phyloP scores from a whole-genome alignment of 345 rosid genomes.

The Gossypium mustelinum region DNA sequence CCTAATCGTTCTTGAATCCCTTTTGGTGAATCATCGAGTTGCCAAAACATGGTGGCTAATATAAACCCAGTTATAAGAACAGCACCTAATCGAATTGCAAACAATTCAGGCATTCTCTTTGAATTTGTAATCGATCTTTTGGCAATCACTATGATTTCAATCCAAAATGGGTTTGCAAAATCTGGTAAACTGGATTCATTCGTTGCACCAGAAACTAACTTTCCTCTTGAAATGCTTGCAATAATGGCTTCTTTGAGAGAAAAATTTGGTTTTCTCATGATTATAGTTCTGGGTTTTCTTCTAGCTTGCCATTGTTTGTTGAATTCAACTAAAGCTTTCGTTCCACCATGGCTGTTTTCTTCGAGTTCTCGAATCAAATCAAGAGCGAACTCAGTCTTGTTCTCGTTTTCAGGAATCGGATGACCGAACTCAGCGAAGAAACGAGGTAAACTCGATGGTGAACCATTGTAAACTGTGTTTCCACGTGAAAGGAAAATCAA shows the following conservation, averaged over 20 bases:
- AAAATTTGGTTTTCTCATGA: constrained; percentile 20
- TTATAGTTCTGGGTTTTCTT: constrained; percentile 18
- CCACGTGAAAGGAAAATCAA: constrained; percentile 82
- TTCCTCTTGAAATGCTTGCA: constrained; percentile 74
- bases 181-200: constrained; percentile 41
- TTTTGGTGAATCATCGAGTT: constrained; percentile 74
- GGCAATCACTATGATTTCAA: constrained; percentile 69
- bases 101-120: constrained; percentile 72
- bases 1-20: constrained; percentile 86
- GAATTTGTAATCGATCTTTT: constrained; percentile 68
- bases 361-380: constrained; percentile 86
- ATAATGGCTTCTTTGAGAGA: constrained; percentile 77
- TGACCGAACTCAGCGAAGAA: constrained; percentile 73
- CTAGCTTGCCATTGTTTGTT: constrained; percentile 55
- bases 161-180: constrained; percentile 82
- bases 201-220: constrained; percentile 69
- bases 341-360: constrained; percentile 55
- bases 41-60: constrained; percentile 75
- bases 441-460: constrained; percentile 50
- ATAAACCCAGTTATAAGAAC: constrained; percentile 80
- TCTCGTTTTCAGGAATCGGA: constrained; percentile 84
- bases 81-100: constrained; percentile 71
- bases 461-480: constrained; percentile 63
- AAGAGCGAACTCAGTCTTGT: constrained; percentile 78
- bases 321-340: constrained; percentile 64